Evolutionary conservation across 768 basidiomycete species (phyloP).

Genomic region (Nidularia sp.): DNA sequence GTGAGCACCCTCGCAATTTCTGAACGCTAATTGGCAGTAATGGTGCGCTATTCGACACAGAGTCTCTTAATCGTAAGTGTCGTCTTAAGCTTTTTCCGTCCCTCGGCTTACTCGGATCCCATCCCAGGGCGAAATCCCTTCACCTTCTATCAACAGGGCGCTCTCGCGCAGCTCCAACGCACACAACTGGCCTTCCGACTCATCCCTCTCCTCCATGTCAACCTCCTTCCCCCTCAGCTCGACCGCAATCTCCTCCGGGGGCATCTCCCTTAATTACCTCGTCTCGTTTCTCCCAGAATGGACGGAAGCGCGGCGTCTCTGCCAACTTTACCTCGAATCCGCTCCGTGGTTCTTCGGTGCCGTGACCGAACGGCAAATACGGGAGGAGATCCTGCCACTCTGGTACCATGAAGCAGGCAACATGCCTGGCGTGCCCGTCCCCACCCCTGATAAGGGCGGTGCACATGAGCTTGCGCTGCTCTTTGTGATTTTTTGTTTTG

Average conservation of each 20-base stretch:
- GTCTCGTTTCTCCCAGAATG: conserved; percentile 53
- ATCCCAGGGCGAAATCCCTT: conserved; percentile 2
- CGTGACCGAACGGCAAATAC: conserved; percentile 55
- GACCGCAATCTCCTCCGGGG: conserved; percentile 19
- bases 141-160: not conserved
- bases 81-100: not conserved
- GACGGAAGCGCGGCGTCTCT: conserved; percentile 52
- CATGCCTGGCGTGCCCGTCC: conserved; percentile 13
- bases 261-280: conserved; percentile 43
- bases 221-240: conserved; percentile 46
- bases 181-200: not conserved
- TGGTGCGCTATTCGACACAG: conserved; percentile 17
- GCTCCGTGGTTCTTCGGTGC: conserved; percentile 81
- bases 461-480: conserved; percentile 63
- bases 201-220: conserved; percentile 21
- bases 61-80: conserved; percentile 52
- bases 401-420: conserved; percentile 52
- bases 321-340: conserved; percentile 70
- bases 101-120: not conserved
- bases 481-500: conserved; percentile 61
- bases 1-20: conserved; percentile 28
- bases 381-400: conserved; percentile 61
- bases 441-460: conserved; percentile 11
- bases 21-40: not conserved
- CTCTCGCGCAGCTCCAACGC: not conserved